These are phyloP conservation scores for Caryopteris hybrid DNA, from an alignment of 305 asterid genomes.

Conservation along the genomic window DNA sequence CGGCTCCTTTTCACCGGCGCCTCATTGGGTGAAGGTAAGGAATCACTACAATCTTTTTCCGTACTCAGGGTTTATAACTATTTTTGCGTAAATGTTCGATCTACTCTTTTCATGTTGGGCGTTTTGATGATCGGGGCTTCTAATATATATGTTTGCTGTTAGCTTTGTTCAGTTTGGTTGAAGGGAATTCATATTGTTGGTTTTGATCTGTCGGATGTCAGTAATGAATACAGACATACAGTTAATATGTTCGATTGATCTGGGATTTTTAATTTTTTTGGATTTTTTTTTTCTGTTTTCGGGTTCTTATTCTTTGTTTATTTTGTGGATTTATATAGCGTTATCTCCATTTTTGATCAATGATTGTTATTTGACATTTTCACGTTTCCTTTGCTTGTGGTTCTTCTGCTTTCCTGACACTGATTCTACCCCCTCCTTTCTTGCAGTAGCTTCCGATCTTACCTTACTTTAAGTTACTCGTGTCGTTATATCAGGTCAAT, in stretches of 20 bases:
- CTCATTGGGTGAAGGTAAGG: slow-evolving; percentile 13
- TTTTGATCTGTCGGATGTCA: slow-evolving; percentile 7
- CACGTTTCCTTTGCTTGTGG: not conserved
- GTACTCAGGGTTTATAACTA: slow-evolving; percentile 9
- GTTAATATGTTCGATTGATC: slow-evolving; percentile 6
- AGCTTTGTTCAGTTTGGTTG: not conserved
- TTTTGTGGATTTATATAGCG: not conserved
- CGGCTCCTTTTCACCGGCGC: slow-evolving; percentile 12
- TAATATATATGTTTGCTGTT: not conserved
- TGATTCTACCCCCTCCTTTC: not conserved
- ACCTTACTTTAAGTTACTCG: not conserved
- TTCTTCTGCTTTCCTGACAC: not conserved
- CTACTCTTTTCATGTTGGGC: not conserved
- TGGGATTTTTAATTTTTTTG: slow-evolving; percentile 2
- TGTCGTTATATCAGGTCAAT: not conserved
- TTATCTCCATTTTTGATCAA: not conserved
- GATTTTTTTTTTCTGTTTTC: slow-evolving; percentile 8
- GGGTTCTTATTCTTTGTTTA: not conserved
- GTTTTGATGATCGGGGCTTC: not conserved
- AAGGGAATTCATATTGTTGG: not conserved
- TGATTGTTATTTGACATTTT: not conserved
- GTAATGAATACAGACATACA: not conserved
- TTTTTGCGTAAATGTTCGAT: slow-evolving; percentile 9
- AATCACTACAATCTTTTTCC: not conserved
- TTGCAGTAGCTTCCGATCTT: not conserved